Percentiles rank a stretch among this genome's conserved stretches.
Evolutionary conservation across 495 filamentous ascomycete genomes (phyloP).

Genomic region (Aspergillus panamensis): DNA sequence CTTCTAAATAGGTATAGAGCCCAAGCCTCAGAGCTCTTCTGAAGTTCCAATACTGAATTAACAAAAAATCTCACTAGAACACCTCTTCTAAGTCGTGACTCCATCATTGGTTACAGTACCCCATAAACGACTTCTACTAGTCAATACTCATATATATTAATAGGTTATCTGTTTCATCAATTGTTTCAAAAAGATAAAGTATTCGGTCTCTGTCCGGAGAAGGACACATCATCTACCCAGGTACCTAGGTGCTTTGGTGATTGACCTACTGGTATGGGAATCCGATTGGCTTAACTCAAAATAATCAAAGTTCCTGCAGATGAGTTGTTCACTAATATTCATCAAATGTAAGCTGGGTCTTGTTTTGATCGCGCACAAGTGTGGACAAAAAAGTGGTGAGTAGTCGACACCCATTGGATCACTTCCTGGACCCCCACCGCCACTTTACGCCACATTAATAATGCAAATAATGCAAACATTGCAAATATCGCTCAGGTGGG

Average conservation of each 20-base stretch:
- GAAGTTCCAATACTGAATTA: too few species aligned
- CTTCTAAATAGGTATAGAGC: background rate
- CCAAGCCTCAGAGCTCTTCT: too few species aligned
- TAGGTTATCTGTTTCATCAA: background rate
- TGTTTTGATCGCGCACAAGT: background rate
- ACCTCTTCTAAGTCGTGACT: too few species aligned
- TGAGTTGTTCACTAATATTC: background rate
- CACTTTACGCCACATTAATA: slow-evolving; percentile 12
- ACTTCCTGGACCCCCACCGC: background rate
- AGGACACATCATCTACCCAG: background rate
- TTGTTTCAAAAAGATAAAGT: background rate
- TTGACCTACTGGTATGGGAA: background rate
- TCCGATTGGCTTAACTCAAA: background rate
- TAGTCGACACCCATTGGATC: background rate
- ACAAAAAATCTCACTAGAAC: too few species aligned
- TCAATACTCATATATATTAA: background rate
- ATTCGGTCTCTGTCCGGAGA: background rate
- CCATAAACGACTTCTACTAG: too few species aligned
- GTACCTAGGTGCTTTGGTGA: background rate
- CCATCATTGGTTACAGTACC: too few species aligned
- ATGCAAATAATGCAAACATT: slow-evolving; percentile 19
- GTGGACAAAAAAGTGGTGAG: too few species aligned
- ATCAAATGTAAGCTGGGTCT: background rate
- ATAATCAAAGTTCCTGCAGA: background rate
- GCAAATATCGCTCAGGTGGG: slow-evolving; percentile 13